Conservation (phyloP, 2,329 filamentous ascomycete genomes). For the Pestalotiopsis fici region DNA sequence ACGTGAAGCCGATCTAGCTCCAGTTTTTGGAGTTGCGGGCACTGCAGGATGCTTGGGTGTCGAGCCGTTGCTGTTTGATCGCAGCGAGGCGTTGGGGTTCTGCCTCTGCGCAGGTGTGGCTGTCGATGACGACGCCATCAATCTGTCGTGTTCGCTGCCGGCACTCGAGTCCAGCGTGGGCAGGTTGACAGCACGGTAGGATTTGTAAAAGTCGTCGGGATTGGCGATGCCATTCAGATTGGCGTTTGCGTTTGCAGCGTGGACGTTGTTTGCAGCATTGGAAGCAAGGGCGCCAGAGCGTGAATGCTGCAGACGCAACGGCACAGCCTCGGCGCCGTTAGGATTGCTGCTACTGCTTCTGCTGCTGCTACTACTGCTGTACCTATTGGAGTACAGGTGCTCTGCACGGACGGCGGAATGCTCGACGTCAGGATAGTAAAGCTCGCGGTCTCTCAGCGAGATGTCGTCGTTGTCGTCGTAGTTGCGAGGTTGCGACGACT, state of each 20-base stretch:
- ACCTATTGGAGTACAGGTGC: not conserved
- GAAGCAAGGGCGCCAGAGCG: constrained; percentile 23
- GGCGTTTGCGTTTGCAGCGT: constrained; percentile 39
- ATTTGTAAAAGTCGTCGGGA: constrained; percentile 58
- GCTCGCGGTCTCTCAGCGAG: constrained; percentile 6
- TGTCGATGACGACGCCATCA: constrained; percentile 23
- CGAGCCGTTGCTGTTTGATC: constrained; percentile 52
- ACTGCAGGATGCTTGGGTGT: constrained; percentile 48
- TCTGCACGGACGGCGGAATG: not conserved
- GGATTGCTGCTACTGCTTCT: constrained; percentile 25
- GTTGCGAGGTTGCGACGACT: constrained; percentile 26
- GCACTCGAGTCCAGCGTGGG: constrained; percentile 19
- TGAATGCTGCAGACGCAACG: constrained; percentile 11
- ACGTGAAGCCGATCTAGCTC: constrained; percentile 44
- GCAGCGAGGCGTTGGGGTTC: constrained; percentile 39
- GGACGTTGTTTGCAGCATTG: constrained; percentile 38
- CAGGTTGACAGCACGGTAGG: constrained; percentile 36
- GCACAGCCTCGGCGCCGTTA: constrained; percentile 9
- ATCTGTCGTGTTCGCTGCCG: constrained; percentile 25
- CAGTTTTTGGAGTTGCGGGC: constrained; percentile 38
- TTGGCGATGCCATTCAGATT: constrained; percentile 42
- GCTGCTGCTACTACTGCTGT: constrained; percentile 8
- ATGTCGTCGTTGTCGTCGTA: constrained; percentile 19
- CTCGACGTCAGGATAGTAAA: constrained; percentile 17
- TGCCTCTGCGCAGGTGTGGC: constrained; percentile 38